A percentile compares a stretch with the other conserved stretches of the same genome.
Conservation (phyloP, 768 basidiomycete genomes). For the Lactifluus volemus region DNA sequence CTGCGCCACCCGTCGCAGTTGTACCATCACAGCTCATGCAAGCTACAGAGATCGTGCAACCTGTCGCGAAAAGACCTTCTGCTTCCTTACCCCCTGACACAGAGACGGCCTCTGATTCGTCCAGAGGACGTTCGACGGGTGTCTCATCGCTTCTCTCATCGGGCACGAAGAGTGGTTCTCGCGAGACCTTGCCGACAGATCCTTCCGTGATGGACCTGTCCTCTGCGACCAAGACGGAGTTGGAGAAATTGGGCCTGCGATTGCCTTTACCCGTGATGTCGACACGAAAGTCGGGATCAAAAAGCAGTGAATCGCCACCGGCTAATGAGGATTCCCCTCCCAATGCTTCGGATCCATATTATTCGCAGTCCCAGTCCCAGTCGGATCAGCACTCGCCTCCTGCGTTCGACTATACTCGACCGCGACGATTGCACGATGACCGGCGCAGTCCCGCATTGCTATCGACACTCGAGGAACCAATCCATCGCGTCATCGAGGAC, state of each 20-base stretch:
- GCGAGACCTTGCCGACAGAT: constrained; percentile 15
- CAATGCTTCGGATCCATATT: constrained; percentile 6
- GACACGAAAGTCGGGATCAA: not conserved
- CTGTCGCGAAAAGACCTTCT: constrained; percentile 4
- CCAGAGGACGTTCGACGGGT: constrained; percentile 13
- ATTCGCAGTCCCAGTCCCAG: constrained; percentile 10
- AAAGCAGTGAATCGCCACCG: constrained; percentile 9
- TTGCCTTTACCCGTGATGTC: not conserved
- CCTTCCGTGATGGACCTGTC: constrained; percentile 17
- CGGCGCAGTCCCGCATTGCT: constrained; percentile 46
- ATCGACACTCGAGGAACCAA: constrained; percentile 63
- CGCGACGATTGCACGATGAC: constrained; percentile 47
- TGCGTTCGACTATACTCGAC: constrained; percentile 50
- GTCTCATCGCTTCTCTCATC: constrained; percentile 14
- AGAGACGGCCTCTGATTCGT: constrained; percentile 10
- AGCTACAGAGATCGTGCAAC: not conserved
- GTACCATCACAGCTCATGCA: not conserved
- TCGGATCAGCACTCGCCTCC: constrained; percentile 14
- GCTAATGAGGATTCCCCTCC: constrained; percentile 8
- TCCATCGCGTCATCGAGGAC: constrained; percentile 78
- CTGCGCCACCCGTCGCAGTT: not conserved
- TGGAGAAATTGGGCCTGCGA: constrained; percentile 1
- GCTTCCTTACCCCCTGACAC: constrained; percentile 1
- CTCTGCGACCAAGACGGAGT: constrained; percentile 1
- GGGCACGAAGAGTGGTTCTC: constrained; percentile 10